phyloP scores from a whole-genome alignment of 306 rosid species.

The Acacia confusa region DNA sequence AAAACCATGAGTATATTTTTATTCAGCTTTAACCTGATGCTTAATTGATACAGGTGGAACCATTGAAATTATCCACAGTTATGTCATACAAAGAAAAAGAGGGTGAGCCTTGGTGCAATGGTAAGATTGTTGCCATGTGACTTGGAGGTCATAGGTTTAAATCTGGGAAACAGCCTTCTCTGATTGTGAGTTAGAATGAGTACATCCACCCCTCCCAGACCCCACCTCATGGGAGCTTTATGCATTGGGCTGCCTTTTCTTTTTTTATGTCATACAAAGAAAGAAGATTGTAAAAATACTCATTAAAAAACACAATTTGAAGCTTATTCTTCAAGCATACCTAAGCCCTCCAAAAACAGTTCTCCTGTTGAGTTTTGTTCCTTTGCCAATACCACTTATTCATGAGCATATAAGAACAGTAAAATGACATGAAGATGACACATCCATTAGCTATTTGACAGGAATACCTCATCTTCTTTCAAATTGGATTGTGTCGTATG shows the following conservation, averaged over 20 bases:
- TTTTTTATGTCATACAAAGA: not conserved
- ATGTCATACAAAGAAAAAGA: not conserved
- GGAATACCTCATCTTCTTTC: slow-evolving; percentile 61
- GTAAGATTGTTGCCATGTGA: no score
- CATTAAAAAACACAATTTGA: not conserved
- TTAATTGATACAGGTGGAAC: not conserved
- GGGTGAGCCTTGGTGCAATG: no score
- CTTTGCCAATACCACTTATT: slow-evolving; percentile 9
- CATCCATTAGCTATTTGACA: slow-evolving; percentile 19
- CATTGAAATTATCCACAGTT: not conserved
- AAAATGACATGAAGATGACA: slow-evolving; percentile 16
- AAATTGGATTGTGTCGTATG: slow-evolving; percentile 61
- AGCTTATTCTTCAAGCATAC: slow-evolving; percentile 1
- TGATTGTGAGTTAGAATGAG: no score
- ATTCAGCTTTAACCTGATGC: not conserved
- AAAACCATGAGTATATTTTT: not conserved
- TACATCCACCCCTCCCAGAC: no score
- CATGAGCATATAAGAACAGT: slow-evolving; percentile 2
- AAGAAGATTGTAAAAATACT: not conserved
- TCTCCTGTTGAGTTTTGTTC: slow-evolving; percentile 18
- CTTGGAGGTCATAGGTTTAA: no score
- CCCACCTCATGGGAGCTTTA: no score
- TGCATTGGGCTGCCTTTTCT: no score
- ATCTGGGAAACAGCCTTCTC: no score
- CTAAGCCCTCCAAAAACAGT: not conserved